Evolutionary conservation across 1,284 basidiomycete species (phyloP), one percentile per base, ranked within the genome.

Genomic region (Rhizoctonia solani): DNA sequence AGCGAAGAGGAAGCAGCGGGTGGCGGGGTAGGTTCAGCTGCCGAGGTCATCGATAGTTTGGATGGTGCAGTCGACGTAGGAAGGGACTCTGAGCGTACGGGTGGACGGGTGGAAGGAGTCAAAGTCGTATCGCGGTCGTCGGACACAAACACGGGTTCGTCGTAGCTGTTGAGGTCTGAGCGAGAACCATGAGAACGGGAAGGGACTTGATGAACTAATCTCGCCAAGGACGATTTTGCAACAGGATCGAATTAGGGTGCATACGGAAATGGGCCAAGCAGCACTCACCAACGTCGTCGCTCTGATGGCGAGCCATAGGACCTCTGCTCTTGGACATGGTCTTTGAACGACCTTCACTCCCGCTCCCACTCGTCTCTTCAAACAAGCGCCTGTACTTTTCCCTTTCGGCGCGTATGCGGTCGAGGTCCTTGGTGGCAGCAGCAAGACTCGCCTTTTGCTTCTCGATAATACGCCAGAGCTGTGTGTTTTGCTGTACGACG

Each of bases 391-490:
- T 70, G 50, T 74, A 16, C 75, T 77, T 54, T 73, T 93, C 92
- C n/a, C 92, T 83, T 74, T 94, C 92, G 21, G 80, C 80, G 16
- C 92, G 83, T 61, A 95, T 83, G 49, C 93, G 85, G 71, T 94
- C 92, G 47, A 91, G 79, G 71, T 92, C 89, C 77, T 88, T 90
- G 75, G 89, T 79, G 61, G 89, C 83, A 68, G 89, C 59, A 88
- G 82, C 73, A 70, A 72, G 2, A 72, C 66, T 27, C 75, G 72
- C 5, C 49, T 65, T 65, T 68, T 93, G 90, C 76, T 93, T 93
- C 81, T 95, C 93, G 75, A 95, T 88, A 69, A 95, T 82, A 77
- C 93, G 94, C 93, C 93, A 95, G 30, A 95, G 83, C 77, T 94
- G 92, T 4, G 87, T 80, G 76, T 95, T 95, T 79, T 95, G 93